Base-by-base conservation (phyloP, 768 basidiomycete genomes). In the Termitomyces eurrhizus region DNA sequence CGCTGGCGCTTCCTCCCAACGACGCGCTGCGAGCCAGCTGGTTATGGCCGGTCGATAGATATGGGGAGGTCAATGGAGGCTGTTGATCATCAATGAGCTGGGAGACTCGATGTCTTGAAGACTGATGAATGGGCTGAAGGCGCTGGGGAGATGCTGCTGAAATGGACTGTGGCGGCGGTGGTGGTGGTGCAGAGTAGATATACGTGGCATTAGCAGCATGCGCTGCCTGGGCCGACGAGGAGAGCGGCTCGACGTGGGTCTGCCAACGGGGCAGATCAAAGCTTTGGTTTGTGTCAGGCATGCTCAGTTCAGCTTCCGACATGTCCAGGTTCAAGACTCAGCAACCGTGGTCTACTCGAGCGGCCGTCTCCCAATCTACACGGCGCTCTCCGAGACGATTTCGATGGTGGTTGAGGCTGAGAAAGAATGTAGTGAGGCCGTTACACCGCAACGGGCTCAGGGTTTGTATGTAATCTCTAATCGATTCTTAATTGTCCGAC, bases 261-360 rank as follows among this genome's bases (percentile, higher is more conserved):
- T 75, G 86, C 88, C 83, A 84, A 84, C 83, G 66, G 80, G 86
- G 81, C 83, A 98, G 67, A 76, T 90, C 89, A 76, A 90, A 92
- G 77, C 84, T 85, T 78, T 91, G 89, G 86, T 90, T 89, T 69
- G 85, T 74, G 78, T 83, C 84, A 76, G 81, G 78, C 80, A 90
- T 89, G 83, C 86, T 88, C 61, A 86, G 81, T 77, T 89, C 86
- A 71, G 86, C 81, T 83, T 89, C 86, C 69, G 87, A 88, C 87
- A 89, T 89, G 74, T 68, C 72, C 72, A 67, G 67, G 39, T 37
- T 69, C 58, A 62, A 60, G 62, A 62, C 62, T 64, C 59, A 62
- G 56, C 54, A 46, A 52, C 49, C 46, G 51, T 52, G 52, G 57
- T 59, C 32, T 61, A 42, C 67, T 64, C 62, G 62, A 58, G 61